Evolutionary conservation across 345 rosid genomes (phyloP), one percentile per base, ranked within the genome.

Genomic region (Kandelia obovata): DNA sequence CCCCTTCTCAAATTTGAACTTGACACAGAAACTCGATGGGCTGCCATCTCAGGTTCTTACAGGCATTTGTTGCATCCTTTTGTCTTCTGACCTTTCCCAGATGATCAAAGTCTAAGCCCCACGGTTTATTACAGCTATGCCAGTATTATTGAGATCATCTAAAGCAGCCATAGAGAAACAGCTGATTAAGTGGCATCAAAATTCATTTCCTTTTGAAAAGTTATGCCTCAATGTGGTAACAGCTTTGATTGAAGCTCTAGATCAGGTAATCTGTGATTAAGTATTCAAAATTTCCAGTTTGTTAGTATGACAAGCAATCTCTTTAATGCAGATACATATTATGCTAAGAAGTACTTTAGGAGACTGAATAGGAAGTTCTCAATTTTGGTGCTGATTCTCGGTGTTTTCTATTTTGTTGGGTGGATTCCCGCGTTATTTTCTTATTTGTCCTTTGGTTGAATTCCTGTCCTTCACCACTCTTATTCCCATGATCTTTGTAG

Each of bases 201-300:
- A 57, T 23, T 71, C 58, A 11, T 39, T 11, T 39, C 58, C 49
- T 65, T 57, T 64, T 2, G 9, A 58, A 28, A 28, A 71, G 30
- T 26, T 71, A 20, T 64, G 49, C 32, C 52, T 46, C 23, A 21
- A 39, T 11, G 37, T 46, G 10, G 17, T 58, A 56, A 58, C 64
- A 31, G 65, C 69, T 57, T 49, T 71, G 49, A 69, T 71, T 43
- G 69, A 46, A 71, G 69, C 75, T 51, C 58, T 71, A 9, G 17
- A 51, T n/a, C 23, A 28, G 64, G 75, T 71, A 57, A 57, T 56
- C 47, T 39, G 15, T 39, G 47, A 11, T 39, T 39, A 10, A 39
- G 11, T 39, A 9, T 16, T 11, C 47, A 39, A 39, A 2, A 9
- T 39, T 39, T 9, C 47, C 13, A 0, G 15, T 39, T 10, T 39